phyloP scores from a whole-genome alignment of 768 basidiomycete species.

The Trametes elegans region DNA sequence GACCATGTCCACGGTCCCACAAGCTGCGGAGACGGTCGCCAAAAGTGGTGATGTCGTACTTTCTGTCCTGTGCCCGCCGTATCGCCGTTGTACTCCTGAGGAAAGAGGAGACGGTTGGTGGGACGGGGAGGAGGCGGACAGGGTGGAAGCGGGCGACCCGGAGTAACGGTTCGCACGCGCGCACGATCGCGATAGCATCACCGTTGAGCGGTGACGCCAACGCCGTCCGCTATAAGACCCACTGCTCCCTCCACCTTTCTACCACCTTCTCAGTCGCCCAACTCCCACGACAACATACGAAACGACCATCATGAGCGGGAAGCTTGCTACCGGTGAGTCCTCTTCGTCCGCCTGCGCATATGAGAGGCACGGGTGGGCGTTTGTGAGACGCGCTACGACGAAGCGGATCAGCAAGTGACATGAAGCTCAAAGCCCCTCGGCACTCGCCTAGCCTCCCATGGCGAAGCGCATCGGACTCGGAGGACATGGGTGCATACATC shows the following conservation, averaged over 20 bases:
- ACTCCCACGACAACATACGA: background rate
- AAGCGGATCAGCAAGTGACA: background rate
- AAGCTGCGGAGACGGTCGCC: background rate
- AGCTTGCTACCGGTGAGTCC: constrained; percentile 56
- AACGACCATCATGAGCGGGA: constrained; percentile 52
- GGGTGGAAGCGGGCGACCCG: constrained; percentile 8
- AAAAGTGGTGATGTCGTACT: background rate
- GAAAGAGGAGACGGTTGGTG: background rate
- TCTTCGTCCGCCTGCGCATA: background rate
- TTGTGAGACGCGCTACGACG: background rate
- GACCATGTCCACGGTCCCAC: background rate
- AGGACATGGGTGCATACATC: background rate
- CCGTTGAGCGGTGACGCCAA: constrained; percentile 13
- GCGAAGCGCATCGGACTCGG: background rate
- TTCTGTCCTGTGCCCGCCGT: background rate
- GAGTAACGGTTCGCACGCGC: constrained; percentile 11
- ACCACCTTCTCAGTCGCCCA: background rate
- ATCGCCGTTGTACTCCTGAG: background rate
- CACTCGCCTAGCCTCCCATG: background rate
- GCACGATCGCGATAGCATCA: constrained; percentile 21
- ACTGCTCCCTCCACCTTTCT: background rate
- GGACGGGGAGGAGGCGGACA: constrained; percentile 1
- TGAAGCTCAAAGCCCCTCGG: background rate
- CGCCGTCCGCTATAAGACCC: constrained; percentile 15
- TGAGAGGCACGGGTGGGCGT: background rate